Conservation (phyloP, 768 basidiomycete genomes). For the Favolaschia claudopus region DNA sequence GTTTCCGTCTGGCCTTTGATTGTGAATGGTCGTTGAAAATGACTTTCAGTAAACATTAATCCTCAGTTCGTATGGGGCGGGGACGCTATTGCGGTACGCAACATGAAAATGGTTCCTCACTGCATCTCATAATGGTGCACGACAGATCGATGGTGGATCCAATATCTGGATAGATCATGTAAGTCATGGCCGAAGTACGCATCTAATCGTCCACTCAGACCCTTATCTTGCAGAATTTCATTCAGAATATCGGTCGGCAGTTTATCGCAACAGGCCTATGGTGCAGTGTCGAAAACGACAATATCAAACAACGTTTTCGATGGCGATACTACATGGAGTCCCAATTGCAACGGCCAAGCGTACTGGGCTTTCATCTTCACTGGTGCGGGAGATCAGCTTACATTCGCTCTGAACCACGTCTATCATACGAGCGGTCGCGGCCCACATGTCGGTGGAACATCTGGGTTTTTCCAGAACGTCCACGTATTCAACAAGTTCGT, state of each 20-base stretch:
- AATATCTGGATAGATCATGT: constrained; percentile 36
- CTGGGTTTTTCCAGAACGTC: constrained; percentile 32
- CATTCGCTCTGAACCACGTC: constrained; percentile 33
- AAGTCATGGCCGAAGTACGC: not conserved
- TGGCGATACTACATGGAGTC: constrained; percentile 27
- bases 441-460: constrained; percentile 33
- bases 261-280: constrained; percentile 36
- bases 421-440: constrained; percentile 32
- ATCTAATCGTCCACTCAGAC: too few species aligned
- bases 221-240: constrained; percentile 28
- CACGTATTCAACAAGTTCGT: constrained; percentile 36
- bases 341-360: constrained; percentile 31
- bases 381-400: constrained; percentile 32
- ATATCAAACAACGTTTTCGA: constrained; percentile 37
- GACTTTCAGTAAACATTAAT: constrained; percentile 30
- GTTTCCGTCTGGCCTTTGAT: not conserved
- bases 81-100: too few species aligned
- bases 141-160: constrained; percentile 36
- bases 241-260: constrained; percentile 34
- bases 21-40: not conserved
- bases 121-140: constrained; percentile 15
- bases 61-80: constrained; percentile 30
- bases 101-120: too few species aligned
- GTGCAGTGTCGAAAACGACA: constrained; percentile 32
- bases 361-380: constrained; percentile 32